Base-by-base conservation (phyloP, 305 asterid genomes). In the Fraxinus baroniana region DNA sequence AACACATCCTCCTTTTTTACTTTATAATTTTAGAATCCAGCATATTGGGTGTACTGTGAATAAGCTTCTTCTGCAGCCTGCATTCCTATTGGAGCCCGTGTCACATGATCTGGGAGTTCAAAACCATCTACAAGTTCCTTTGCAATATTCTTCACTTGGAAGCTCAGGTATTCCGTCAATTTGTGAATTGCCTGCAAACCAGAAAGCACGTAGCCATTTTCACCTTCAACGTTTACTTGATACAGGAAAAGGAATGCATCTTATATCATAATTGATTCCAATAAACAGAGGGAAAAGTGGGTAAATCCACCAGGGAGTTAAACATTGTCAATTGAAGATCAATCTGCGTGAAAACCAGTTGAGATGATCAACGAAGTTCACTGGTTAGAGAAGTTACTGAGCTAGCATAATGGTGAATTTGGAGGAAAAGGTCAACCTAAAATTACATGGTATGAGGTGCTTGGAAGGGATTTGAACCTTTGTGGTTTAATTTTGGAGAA, bases 101-200 rank as follows among this genome's bases (percentile, higher is more conserved):
- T 90, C n/a, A 95, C 99, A 39, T 90, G 93, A 91, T 95, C 98
- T 24, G 99, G 99, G 82, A 95, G 92, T 80, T 95, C 98, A 74
- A 95, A 94, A 44, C 98, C 97, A 86, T 94, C 98, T 4, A 94
- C 95, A 0, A 93, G 91, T 87, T 95, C 99, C 87, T 90, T 91
- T 1, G 98, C 92, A 0, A 92, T 79, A 81, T 92, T 92, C 87
- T 87, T 94, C 82, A 93, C 99, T 90, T 94, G 98, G 91, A 93
- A 95, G 90, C 97, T 74, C 24, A 95, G 78, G 88, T 93, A 89
- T 62, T 93, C 98, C 1, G 91, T 85, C 90, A 95, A 87, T 93
- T 95, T 95, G 91, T 95, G 97, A 88, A 95, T 94, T 44, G 99
- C 98, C 99, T 95, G 93, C 84, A 78, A 71, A 86, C 39, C 55